Evolutionary conservation across 1,284 basidiomycete genomes (phyloP), one percentile per base, ranked within the genome.

Genomic region (Fomitopsis palustris): DNA sequence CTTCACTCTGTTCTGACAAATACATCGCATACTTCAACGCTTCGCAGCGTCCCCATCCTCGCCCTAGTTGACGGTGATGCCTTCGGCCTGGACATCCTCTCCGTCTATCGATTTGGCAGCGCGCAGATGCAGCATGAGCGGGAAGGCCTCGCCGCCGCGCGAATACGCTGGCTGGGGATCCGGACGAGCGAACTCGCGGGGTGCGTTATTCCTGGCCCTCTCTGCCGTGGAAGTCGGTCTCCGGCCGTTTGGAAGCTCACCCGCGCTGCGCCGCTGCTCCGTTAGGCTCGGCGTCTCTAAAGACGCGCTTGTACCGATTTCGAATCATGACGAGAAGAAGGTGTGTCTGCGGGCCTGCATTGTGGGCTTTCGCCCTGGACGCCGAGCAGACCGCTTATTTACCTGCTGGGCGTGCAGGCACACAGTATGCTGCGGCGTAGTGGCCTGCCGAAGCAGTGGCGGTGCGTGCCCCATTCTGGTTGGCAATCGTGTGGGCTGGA

Each of bases 31-130:
- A 49, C 31, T n/a, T 27, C 16, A n/a, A 19, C 39, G 12, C 12
- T 19, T 42, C 39, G 47, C 59, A 94, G 90, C 14, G 78, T 92
- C 33, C 88, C 86, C 0, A 80, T 96, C 49, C 72, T 90, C 56
- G 88, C 83, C 0, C 74, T 97, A n/a, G 89, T 96, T 4, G 95
- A 98, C 68, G 90, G 84, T 0, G 95, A 98, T 71, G 88, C 95
- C 0, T 92, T 92, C 70, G 95, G 95, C 2, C 72, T 97, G 41
- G 92, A 95, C 62, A 96, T 98, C 61, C 80, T 94, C 2, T 90
- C 90, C 0, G 89, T 92, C 3, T 97, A 95, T 75, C 88, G 83
- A 63, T 84, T 85, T 61, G 89, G 90, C 14, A 91, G 88, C 64
- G 72, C 70, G 55, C 76, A 73, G 45, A 76, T 92, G 72, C 75